Evolutionary conservation across 352 stramenopile genomes (phyloP).

Genomic region (Phytopythium cucurbitacearum): DNA sequence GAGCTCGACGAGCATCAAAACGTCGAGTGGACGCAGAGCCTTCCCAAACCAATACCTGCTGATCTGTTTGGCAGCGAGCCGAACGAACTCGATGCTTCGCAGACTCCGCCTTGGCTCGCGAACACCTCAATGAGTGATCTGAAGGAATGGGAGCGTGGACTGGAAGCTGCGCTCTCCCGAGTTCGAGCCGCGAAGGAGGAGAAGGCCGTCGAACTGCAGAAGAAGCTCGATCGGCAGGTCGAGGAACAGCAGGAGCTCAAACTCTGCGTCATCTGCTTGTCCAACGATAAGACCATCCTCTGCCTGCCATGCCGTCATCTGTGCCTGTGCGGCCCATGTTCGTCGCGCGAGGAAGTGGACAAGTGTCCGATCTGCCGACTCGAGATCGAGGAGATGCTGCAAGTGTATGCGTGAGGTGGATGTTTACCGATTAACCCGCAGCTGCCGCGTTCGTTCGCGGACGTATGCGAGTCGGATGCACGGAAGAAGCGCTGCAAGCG

Average conservation of each 20-base stretch:
- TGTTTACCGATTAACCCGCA: too few relatives aligned
- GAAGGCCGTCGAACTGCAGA: conserved; percentile 69
- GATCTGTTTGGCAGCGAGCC: not conserved
- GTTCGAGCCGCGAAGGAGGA: conserved; percentile 67
- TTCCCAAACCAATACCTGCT: too few relatives aligned
- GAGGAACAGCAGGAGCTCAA: conserved; percentile 83
- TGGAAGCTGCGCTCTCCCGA: conserved; percentile 52
- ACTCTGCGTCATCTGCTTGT: conserved; percentile 81
- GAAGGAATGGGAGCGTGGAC: conserved; percentile 65
- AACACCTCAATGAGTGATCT: conserved; percentile 45
- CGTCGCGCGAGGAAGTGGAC: conserved; percentile 56
- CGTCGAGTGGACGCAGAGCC: not conserved
- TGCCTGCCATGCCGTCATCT: conserved; percentile 80
- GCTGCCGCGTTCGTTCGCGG: too few relatives aligned
- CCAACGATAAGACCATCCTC: conserved; percentile 80
- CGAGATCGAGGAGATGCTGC: conserved; percentile 78
- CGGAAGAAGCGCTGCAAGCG: too few relatives aligned
- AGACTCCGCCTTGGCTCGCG: conserved; percentile 11
- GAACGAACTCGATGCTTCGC: not conserved
- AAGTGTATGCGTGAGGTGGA: conserved; percentile 65
- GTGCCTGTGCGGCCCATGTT: conserved; percentile 76
- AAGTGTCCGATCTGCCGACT: conserved; percentile 84
- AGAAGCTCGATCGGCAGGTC: conserved; percentile 68
- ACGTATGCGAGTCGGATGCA: too few relatives aligned
- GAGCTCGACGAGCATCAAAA: not conserved